Evolutionary conservation across 495 filamentous ascomycete species (phyloP), one percentile per base, ranked within the genome.

Genomic region (Penicillium pulvis): DNA sequence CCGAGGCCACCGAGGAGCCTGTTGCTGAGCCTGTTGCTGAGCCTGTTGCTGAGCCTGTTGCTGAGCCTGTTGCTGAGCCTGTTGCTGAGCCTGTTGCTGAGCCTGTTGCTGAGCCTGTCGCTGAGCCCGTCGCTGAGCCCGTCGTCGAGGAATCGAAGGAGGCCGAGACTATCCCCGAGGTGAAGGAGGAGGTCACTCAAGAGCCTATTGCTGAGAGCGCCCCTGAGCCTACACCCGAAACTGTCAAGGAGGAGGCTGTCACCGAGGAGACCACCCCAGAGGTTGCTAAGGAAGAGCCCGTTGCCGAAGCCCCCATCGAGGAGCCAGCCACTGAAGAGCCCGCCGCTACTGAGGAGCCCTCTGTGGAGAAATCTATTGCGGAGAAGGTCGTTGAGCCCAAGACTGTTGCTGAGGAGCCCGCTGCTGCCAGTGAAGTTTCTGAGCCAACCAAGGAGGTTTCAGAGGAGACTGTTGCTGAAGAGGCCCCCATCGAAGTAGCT

Each of bases 321-420:
- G 53, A 61, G 36, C 14, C 52, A 16, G 31, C 31, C 17, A 44
- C 56, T 17, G 63, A 59, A 53, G 54, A 57, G 31, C 31, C 66
- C 9, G 26, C 44, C 39, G 35, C 42, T 20, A 14, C 47, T 14
- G 43, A 51, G 28, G 59, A 62, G 23, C 14, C 56, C 16, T 17
- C 56, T 42, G 46, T 47, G 26, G 61, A 64, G 36, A 6, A 63
- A 56, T 16, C 50, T 24, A 26, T 26, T 8, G 41, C 54, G 36
- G 58, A 52, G 42, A 57, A 65, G 46, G 31, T 55, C 6, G 43
- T 46, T 20, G 42, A 39, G 20, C 19, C 46, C 9, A 26, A 49
- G 46, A 5, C 14, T 36, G 33, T 45, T 42, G 28, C 28, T 47
- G 59, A 57, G 19, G 57, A 59, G 51, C 50, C 50, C 20, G 50